Evolutionary conservation across 768 basidiomycete species (phyloP), one percentile per base, ranked within the genome.

Genomic region (Termitomyces sp.): DNA sequence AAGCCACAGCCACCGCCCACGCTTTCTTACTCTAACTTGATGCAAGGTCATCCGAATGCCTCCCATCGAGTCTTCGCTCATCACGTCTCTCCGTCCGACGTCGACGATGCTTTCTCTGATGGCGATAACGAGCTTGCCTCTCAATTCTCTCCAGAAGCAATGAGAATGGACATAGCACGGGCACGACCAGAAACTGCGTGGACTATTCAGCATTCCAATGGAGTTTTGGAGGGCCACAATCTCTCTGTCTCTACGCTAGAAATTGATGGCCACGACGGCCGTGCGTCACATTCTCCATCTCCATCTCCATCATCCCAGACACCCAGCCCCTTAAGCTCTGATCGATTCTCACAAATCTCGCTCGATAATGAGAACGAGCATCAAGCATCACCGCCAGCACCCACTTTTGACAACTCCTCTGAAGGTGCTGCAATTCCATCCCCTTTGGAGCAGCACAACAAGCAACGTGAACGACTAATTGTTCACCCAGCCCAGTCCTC

Each of bases 31-130:
- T 11, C 19, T 48, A 8, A 30, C 28, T 45, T 34, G 35, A 65
- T 66, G 64, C 57, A 63, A 30, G 43, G 35, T 30, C 22, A 32
- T 28, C 21, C 55, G 53, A 38, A 59, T 28, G 44, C 52, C 19
- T 34, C 34, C 12, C 34, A 14, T 34, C 34, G 0, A 24, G 40
- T 61, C 12, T 56, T 60, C 34, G 51, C 64, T 45, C 64, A 64
- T 57, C 66, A 61, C 46, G 62, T 63, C 30, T 61, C 71, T 40
- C 55, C 71, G 2, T 68, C 78, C 51, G 69, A 76, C 59, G 67
- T 80, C 40, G 87, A 90, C 70, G 89, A 90, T 65, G 84, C 85
- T 14, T 90, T 90, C 68, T 76, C 77, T 1, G 83, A 83, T 46
- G 72, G 66, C 10, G 82, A 83, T 9, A 70, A 73, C 40, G 77